Evolutionary conservation across 139 green algal species (phyloP), one percentile per base, ranked within the genome.

Genomic region (Asterochloris erici): DNA sequence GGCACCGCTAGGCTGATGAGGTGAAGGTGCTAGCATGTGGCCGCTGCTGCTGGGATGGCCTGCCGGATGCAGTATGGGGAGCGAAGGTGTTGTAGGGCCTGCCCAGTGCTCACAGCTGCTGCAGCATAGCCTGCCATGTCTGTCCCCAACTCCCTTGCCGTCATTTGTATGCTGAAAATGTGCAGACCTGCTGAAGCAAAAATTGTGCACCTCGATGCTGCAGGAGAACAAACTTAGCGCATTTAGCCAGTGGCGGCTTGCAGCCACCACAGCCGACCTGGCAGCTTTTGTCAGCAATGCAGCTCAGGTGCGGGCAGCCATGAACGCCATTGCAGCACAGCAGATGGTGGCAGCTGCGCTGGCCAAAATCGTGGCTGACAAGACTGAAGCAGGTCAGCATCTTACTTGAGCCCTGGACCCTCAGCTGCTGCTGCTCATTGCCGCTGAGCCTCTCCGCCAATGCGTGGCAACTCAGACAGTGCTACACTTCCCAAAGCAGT

Each of bases 211-310:
- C 10, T 93, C 83, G 73, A 60, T 19, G 13, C 26, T 82, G 14
- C 85, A 84, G 85, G 71, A 78, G 68, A 82, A 84, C 79, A 73
- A 85, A 29, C 85, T 74, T 21, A 76, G 63, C 61, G 70, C 38
- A 28, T 84, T 68, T 61, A 79, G n/a, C 68, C 64, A 66, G 76
- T 61, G 79, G 63, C n/a, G 71, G 76, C 60, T 62, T 26, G 60
- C 76, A 54, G 76, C 76, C 76, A 80, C 14, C 54, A 80, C 24
- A 61, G 60, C 76, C 19, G 76, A 80, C 24, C n/a, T 80, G 76
- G 60, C 47, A 21, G 63, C 63, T 62, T 73, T 80, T 27, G 54
- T 81, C 54, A 29, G 70, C 63, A 63, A 79, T 71, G 38, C 74
- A 28, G 75, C 73, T 68, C 19, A 38, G 63, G 38, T 74, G 62